Base-by-base conservation (phyloP, 805 yeast genomes). In the Aciculoconidium aculeatum region DNA sequence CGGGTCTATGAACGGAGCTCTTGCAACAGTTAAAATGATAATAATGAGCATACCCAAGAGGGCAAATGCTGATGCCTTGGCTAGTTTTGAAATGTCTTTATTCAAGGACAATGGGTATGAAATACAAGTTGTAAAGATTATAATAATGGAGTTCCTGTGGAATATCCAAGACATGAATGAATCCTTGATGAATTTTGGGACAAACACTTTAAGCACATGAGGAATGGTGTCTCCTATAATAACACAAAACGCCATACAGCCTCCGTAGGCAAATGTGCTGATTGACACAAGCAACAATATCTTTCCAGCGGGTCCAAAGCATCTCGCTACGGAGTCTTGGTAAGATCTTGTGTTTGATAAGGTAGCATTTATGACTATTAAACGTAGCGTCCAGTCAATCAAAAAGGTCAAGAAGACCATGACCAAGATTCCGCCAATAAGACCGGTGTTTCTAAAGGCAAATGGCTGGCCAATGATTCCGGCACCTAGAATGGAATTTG, bases 201-300 rank as follows among this genome's bases (percentile, higher is more conserved):
- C 68, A 18, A 85, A 50, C 3, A 86, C 73, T 32, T 75, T 61
- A 27, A 90, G 52, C 4, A 88, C 95, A 52, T 86, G 95, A 0
- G 97, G 96, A 19, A 90, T 77, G 0, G 96, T 83, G 47, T 88
- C 97, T 12, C 97, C 97, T 17, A 88, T 86, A 41, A 88, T 90
- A 30, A 88, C 88, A 37, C 95, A 83, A 55, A 86, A 90, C 2
- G 96, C 96, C 67, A 86, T 77, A 36, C 86, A 76, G 0, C 97
- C 97, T 15, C 97, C 96, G 47, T 85, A 78, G 1, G 97, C 96
- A 65, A 88, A 88, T 4, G 84, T 61, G 2, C 92, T 87, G 49
- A 88, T 94, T 0, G 94, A 75, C 3, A 80, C 43, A 15, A 88
- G 64, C 17, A 88, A 75, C 6, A 77, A 43, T 3, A 78, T 50